Evolutionary conservation across 1,139 yeast species (phyloP).

Genomic region (Pichia sp.): DNA sequence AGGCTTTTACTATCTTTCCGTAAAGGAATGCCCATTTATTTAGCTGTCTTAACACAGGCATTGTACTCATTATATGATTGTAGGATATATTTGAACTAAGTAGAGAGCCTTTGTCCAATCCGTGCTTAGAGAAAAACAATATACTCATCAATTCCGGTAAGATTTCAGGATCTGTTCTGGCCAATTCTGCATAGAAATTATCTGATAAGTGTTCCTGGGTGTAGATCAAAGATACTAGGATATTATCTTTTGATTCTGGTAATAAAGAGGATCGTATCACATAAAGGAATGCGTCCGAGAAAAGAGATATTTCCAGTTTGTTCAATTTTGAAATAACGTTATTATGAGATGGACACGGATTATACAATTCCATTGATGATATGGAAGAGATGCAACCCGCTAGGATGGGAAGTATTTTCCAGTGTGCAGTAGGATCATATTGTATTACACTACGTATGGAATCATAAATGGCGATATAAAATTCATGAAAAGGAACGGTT

Average conservation of each 20-base stretch:
- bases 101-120: slow-evolving; percentile 25
- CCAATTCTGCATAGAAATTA: slow-evolving; percentile 23
- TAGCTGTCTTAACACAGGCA: slow-evolving; percentile 48
- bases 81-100: slow-evolving; percentile 4
- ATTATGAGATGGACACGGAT: slow-evolving; percentile 24
- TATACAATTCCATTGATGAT: slow-evolving; percentile 21
- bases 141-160: slow-evolving; percentile 20
- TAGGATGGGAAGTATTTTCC: slow-evolving; percentile 58
- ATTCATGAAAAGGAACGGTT: slow-evolving; percentile 48
- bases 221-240: slow-evolving; percentile 19
- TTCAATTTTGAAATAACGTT: slow-evolving; percentile 25
- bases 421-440: slow-evolving; percentile 28
- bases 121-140: slow-evolving; percentile 31
- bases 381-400: slow-evolving; percentile 49
- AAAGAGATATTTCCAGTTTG: slow-evolving; percentile 15
- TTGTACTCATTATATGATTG: slow-evolving; percentile 17
- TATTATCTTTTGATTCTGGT: slow-evolving; percentile 14
- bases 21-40: slow-evolving; percentile 45
- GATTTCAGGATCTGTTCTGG: slow-evolving; percentile 17
- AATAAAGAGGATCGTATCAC: background rate
- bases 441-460: slow-evolving; percentile 25
- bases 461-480: slow-evolving; percentile 43
- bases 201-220: slow-evolving; percentile 19
- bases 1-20: background rate
- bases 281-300: slow-evolving; percentile 14